phyloP scores from a whole-genome alignment of 75 land plant genomes.

The Pinus albicaulis region DNA sequence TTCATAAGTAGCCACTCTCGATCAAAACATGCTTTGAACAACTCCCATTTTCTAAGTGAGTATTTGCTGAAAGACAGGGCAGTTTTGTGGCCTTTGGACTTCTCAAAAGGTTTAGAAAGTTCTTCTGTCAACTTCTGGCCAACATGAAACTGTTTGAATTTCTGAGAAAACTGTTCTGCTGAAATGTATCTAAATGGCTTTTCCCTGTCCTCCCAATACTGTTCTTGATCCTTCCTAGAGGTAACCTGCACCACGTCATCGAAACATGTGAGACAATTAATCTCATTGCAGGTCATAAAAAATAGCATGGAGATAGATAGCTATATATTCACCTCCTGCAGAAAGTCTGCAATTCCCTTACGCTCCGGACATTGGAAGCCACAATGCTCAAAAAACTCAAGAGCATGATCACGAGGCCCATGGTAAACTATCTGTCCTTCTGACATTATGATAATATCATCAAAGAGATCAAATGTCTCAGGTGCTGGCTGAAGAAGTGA shows the following conservation, averaged over 20 bases:
- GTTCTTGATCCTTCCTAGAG: conserved; percentile 80
- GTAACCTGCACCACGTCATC: conserved; percentile 42
- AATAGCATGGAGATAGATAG: neutral
- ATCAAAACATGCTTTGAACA: conserved; percentile 60
- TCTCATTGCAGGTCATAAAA: too few relatives aligned
- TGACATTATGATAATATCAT: conserved; percentile 73
- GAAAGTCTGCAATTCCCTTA: conserved; percentile 76
- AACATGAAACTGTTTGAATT: conserved; percentile 36
- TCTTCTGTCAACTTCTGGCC: conserved; percentile 39
- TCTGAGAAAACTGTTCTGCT: conserved; percentile 42
- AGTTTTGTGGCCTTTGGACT: conserved; percentile 25
- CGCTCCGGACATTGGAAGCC: conserved; percentile 81
- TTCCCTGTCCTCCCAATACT: conserved; percentile 54
- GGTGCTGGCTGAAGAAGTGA: conserved; percentile 90
- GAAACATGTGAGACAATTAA: too few relatives aligned
- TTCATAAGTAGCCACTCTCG: conserved; percentile 72
- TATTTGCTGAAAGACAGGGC: conserved; percentile 42
- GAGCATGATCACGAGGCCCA: conserved; percentile 52
- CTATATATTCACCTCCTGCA: conserved; percentile 63
- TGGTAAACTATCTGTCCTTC: conserved; percentile 79
- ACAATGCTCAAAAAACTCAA: conserved; percentile 51
- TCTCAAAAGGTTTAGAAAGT: conserved; percentile 44
- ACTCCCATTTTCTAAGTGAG: conserved; percentile 54
- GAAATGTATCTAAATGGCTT: conserved; percentile 53
- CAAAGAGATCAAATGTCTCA: conserved; percentile 80